phyloP scores from a whole-genome alignment of 768 basidiomycete species.

The Paxillus ammoniavirescens region DNA sequence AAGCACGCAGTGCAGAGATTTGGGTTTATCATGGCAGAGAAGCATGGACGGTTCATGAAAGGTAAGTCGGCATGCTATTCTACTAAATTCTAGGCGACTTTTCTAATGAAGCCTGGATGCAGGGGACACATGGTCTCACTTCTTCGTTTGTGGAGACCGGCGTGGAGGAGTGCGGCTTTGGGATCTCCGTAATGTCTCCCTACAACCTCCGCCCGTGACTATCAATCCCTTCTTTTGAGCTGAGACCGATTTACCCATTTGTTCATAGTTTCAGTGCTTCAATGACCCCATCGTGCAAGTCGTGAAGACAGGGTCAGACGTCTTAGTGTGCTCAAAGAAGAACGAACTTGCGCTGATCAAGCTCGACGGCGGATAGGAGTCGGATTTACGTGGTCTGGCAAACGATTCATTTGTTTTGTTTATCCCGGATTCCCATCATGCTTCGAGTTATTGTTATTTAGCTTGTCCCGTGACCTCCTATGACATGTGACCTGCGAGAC shows the following conservation, averaged over 20 bases:
- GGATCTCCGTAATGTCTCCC: slow-evolving; percentile 44
- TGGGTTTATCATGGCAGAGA: slow-evolving; percentile 37
- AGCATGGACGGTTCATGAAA: slow-evolving; percentile 45
- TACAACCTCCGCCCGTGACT: slow-evolving; percentile 23
- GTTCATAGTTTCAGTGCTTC: slow-evolving; percentile 34
- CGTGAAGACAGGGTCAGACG: slow-evolving; percentile 29
- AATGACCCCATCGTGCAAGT: slow-evolving; percentile 39
- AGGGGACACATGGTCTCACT: slow-evolving; percentile 31
- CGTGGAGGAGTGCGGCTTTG: slow-evolving; percentile 44
- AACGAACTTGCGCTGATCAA: slow-evolving; percentile 33
- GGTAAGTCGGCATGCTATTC: slow-evolving; percentile 29
- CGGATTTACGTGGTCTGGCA: neutral
- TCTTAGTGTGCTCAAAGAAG: slow-evolving; percentile 40
- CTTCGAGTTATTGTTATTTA: no score
- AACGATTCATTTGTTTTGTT: neutral
- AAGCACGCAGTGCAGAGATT: slow-evolving; percentile 39
- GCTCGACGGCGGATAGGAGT: slow-evolving; percentile 16
- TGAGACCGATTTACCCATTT: neutral
- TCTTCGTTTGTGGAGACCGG: slow-evolving; percentile 44
- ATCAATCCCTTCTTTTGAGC: neutral
- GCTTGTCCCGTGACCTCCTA: no score
- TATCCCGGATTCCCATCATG: no score
- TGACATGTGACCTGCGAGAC: no score
- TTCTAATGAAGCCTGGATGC: slow-evolving; percentile 12
- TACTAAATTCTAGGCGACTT: slow-evolving; percentile 1